These are phyloP conservation scores for Lentinula lateritia DNA, from an alignment of 768 basidiomycete genomes.

Conservation along the genomic window DNA sequence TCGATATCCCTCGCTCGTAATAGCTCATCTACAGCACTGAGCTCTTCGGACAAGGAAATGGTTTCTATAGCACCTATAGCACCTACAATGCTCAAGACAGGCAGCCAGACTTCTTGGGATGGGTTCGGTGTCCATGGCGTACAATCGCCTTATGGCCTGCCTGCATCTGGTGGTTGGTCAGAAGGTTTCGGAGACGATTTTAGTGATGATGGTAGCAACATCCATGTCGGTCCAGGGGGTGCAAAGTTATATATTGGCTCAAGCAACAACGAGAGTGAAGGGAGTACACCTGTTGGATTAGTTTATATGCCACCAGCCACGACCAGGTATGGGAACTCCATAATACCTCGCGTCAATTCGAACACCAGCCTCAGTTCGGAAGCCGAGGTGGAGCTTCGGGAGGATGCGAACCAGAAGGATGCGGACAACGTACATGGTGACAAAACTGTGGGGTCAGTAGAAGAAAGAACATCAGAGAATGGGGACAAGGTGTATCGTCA, in stretches of 20 bases:
- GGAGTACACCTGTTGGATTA: constrained; percentile 55
- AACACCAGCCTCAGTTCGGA: background rate
- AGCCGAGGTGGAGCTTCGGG: constrained; percentile 2
- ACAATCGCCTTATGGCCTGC: constrained; percentile 4
- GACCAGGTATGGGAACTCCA: constrained; percentile 17
- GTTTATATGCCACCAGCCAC: constrained; percentile 59
- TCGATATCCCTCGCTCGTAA: constrained; percentile 20
- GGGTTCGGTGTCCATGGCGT: constrained; percentile 18
- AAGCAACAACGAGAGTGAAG: constrained; percentile 10
- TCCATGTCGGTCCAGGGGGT: constrained; percentile 8
- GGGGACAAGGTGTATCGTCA: constrained; percentile 17
- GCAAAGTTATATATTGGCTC: constrained; percentile 13
- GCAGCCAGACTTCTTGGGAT: constrained; percentile 37
- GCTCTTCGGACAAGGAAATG: background rate
- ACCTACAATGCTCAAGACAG: constrained; percentile 82
- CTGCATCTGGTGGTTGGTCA: constrained; percentile 28
- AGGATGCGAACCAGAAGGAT: background rate
- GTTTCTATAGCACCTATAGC: constrained; percentile 47
- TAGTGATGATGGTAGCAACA: constrained; percentile 15
- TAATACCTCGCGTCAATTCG: background rate
- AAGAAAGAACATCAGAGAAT: constrained; percentile 15
- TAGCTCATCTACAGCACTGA: constrained; percentile 20
- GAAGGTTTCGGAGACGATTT: constrained; percentile 44
- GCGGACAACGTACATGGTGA: background rate
- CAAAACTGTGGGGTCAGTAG: background rate